Evolutionary conservation across 352 stramenopile species (phyloP).

Genomic region (Pythium dissimile): DNA sequence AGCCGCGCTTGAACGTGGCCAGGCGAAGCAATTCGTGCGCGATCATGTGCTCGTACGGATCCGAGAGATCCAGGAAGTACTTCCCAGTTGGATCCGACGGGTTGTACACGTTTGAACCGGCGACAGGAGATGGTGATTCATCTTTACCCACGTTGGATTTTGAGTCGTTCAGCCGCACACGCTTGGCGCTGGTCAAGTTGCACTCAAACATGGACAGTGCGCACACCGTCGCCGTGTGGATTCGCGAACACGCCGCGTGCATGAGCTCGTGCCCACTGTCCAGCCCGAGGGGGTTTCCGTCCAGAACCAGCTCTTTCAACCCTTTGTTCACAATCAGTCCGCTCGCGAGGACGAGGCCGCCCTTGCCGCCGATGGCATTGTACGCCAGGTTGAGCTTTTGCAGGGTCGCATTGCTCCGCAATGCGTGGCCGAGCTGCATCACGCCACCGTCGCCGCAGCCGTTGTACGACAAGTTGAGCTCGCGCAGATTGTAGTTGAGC

Average conservation of each 20-base stretch:
- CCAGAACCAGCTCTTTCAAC: slow-evolving; percentile 42
- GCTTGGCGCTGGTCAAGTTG: slow-evolving; percentile 29
- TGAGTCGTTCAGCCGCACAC: not conserved
- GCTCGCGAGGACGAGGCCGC: slow-evolving; percentile 49
- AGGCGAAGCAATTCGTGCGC: slow-evolving; percentile 62
- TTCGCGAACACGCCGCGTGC: slow-evolving; percentile 43
- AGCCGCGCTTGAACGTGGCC: slow-evolving; percentile 46
- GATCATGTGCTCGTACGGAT: slow-evolving; percentile 77
- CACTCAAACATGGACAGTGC: slow-evolving; percentile 55
- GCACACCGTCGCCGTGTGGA: slow-evolving; percentile 24
- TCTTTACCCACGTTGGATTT: not conserved
- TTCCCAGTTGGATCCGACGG: slow-evolving; percentile 43
- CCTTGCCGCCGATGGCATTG: slow-evolving; percentile 58
- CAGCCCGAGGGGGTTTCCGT: slow-evolving; percentile 59
- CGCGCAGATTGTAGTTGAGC: slow-evolving; percentile 60
- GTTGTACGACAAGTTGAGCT: slow-evolving; percentile 70
- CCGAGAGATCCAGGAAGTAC: slow-evolving; percentile 58
- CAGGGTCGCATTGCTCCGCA: slow-evolving; percentile 48
- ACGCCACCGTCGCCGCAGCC: slow-evolving; percentile 50
- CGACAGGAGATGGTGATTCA: not conserved
- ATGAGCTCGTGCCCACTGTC: slow-evolving; percentile 54
- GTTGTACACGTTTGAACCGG: slow-evolving; percentile 53
- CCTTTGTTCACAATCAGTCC: slow-evolving; percentile 46
- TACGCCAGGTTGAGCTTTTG: slow-evolving; percentile 50
- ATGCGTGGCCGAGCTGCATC: slow-evolving; percentile 48